Conservation (phyloP, 2,329 filamentous ascomycete genomes). For the Graphium sp. region DNA sequence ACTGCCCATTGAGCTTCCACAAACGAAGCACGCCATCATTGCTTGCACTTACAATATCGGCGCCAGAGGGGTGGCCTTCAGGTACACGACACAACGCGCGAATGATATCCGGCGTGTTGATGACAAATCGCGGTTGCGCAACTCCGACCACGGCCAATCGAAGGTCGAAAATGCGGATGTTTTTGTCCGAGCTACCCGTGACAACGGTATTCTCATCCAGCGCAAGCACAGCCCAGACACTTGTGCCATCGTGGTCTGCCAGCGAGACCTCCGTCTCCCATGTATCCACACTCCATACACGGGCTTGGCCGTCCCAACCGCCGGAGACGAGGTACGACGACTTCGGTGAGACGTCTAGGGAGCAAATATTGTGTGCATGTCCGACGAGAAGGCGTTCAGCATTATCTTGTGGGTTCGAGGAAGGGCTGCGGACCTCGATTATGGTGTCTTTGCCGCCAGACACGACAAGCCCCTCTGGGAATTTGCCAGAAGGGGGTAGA, state of each 20-base stretch:
- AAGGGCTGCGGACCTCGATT: conserved; percentile 71
- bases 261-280: conserved; percentile 66
- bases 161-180: conserved; percentile 70
- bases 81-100: conserved; percentile 79
- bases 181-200: conserved; percentile 84
- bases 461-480: conserved; percentile 65
- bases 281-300: conserved; percentile 70
- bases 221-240: conserved; percentile 83
- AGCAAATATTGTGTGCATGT: conserved; percentile 75
- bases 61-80: conserved; percentile 57
- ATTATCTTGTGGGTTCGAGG: conserved; percentile 50
- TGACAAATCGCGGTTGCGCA: conserved; percentile 32
- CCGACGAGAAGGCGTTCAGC: conserved; percentile 76
- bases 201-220: conserved; percentile 67
- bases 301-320: conserved; percentile 81
- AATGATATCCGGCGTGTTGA: conserved; percentile 64
- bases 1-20: conserved; percentile 67
- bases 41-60: conserved; percentile 85
- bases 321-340: conserved; percentile 71
- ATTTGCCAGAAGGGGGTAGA: conserved; percentile 48
- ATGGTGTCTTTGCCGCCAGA: conserved; percentile 86
- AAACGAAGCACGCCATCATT: conserved; percentile 83
- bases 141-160: conserved; percentile 38
- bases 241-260: conserved; percentile 54
- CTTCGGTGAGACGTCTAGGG: conserved; percentile 60